Conservation (phyloP, 2,329 filamentous ascomycete species). For the Xylariales sp. region DNA sequence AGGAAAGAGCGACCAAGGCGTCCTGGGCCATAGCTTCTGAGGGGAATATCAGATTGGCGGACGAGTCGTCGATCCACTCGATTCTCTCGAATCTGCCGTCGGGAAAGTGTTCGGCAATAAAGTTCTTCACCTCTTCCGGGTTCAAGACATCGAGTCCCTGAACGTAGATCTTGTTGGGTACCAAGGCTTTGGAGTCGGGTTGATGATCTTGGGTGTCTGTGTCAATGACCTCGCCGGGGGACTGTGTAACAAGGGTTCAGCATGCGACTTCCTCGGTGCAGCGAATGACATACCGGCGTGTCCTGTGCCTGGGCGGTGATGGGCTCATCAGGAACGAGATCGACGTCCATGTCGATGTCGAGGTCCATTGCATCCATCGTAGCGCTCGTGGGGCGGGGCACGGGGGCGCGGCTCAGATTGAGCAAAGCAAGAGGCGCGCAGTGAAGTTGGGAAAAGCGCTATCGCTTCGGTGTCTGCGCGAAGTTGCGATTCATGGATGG, state of each 20-base stretch:
- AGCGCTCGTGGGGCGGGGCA: no score
- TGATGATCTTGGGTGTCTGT: constrained; percentile 14
- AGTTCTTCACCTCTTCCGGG: constrained; percentile 73
- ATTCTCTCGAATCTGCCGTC: constrained; percentile 54
- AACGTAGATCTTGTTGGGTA: constrained; percentile 71
- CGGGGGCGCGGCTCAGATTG: no score
- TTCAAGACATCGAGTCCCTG: constrained; percentile 78
- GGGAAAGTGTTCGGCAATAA: constrained; percentile 64
- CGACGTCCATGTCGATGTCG: constrained; percentile 68
- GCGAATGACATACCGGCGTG: constrained; percentile 18
- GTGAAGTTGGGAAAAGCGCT: no score
- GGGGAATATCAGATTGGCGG: constrained; percentile 78
- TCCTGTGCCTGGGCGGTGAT: constrained; percentile 29
- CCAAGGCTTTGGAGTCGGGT: constrained; percentile 24
- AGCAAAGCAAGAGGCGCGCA: no score
- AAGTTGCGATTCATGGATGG: no score
- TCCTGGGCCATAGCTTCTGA: constrained; percentile 47
- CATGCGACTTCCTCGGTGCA: not conserved
- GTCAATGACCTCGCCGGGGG: constrained; percentile 37
- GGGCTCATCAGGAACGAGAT: constrained; percentile 40
- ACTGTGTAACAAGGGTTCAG: constrained; percentile 15
- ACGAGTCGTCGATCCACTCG: constrained; percentile 94
- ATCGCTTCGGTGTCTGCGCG: no score
- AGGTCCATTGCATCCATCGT: constrained; percentile 55
- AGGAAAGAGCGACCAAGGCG: constrained; percentile 50